A percentile compares a stretch with the other conserved stretches of the same genome.
phyloP scores from a whole-genome alignment of 2,329 filamentous ascomycete species.

The Ophiosphaerella korrae region DNA sequence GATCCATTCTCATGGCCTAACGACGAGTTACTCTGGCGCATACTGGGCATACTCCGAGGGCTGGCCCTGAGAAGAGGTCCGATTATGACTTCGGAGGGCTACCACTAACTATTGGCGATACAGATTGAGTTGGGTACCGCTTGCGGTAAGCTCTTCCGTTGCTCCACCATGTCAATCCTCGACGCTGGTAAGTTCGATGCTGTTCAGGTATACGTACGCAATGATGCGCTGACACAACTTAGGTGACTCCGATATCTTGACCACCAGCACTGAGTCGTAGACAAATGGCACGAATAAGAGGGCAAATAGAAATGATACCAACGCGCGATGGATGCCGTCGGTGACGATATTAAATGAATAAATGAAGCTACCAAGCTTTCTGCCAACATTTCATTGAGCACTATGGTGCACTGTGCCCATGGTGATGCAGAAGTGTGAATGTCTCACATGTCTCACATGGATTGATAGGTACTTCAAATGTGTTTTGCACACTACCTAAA shows the following conservation, averaged over 20 bases:
- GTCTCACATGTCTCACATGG: neutral
- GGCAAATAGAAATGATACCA: conserved; percentile 32
- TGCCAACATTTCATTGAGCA: neutral
- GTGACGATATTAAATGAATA: conserved; percentile 37
- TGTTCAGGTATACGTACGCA: neutral
- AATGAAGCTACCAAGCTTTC: conserved; percentile 22
- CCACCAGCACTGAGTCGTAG: conserved; percentile 61
- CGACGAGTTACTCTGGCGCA: conserved; percentile 38
- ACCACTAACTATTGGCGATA: conserved; percentile 62
- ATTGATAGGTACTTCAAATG: neutral
- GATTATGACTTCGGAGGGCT: conserved; percentile 84
- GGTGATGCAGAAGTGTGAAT: neutral
- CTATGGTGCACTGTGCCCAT: neutral
- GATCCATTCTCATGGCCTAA: conserved; percentile 46
- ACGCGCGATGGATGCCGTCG: conserved; percentile 22
- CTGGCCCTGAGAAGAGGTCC: conserved; percentile 91
- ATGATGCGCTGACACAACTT: conserved; percentile 16
- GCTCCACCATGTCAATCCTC: conserved; percentile 94
- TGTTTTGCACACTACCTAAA: neutral
- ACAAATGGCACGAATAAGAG: conserved; percentile 7
- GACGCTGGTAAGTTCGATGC: conserved; percentile 70
- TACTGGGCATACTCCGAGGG: conserved; percentile 48
- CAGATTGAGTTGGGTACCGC: conserved; percentile 98
- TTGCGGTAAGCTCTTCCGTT: conserved; percentile 98
- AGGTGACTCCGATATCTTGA: conserved; percentile 89